These are phyloP conservation scores for Funneliformis caledonium DNA, from an alignment of 371 early-diverging fungal genomes.

Conservation along the genomic window DNA sequence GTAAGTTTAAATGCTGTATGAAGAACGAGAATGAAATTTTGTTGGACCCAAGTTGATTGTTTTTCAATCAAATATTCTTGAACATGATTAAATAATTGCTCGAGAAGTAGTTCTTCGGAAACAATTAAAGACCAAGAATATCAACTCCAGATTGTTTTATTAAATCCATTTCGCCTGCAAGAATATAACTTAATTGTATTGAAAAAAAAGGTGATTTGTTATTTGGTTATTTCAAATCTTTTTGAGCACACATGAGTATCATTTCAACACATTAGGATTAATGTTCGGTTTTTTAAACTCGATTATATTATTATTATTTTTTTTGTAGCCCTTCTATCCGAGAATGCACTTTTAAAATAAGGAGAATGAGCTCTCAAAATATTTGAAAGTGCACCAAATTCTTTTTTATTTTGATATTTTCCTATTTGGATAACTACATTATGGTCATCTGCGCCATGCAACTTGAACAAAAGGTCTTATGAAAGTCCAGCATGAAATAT, in stretches of 20 bases:
- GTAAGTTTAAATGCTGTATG: not conserved
- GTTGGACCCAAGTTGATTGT: slow-evolving; percentile 12
- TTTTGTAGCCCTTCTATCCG: not conserved
- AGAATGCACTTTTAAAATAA: slow-evolving; percentile 13
- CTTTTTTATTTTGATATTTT: not conserved
- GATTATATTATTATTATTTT: not conserved
- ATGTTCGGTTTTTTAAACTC: slow-evolving; percentile 2
- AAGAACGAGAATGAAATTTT: not conserved
- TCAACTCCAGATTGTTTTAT: too few relatives aligned
- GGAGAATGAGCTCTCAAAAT: not conserved
- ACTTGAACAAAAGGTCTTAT: not conserved
- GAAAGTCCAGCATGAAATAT: not conserved
- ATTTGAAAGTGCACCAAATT: slow-evolving; percentile 1
- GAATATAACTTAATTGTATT: not conserved
- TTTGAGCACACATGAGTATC: slow-evolving; percentile 4
- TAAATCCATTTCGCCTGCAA: not conserved
- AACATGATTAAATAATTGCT: not conserved
- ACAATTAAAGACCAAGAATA: not conserved
- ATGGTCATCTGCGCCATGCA: not conserved
- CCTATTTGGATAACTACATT: slow-evolving; percentile 12
- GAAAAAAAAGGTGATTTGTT: too few relatives aligned
- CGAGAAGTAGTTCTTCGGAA: slow-evolving; percentile 6
- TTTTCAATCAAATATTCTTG: not conserved
- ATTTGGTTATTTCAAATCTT: not conserved
- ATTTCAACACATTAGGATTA: not conserved